Conservation (phyloP, 2,329 filamentous ascomycete genomes). For the Macrophomina tecta region DNA sequence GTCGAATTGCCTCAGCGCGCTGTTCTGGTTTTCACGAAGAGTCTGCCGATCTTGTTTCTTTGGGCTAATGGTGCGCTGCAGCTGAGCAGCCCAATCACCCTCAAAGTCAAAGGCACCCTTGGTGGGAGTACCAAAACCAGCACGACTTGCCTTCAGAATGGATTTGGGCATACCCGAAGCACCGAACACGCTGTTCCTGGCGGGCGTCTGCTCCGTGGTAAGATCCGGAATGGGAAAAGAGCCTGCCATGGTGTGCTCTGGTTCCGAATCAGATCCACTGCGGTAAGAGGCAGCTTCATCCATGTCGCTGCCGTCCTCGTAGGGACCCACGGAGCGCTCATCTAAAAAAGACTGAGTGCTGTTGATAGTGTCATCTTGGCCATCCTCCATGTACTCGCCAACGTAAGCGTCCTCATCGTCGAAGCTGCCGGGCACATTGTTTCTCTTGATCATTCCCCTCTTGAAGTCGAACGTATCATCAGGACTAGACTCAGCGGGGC, state of each 20-base stretch:
- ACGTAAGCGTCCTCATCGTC: slow-evolving; percentile 65
- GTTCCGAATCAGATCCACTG: slow-evolving; percentile 74
- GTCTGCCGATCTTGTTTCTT: slow-evolving; percentile 86
- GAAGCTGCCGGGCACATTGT: slow-evolving; percentile 80
- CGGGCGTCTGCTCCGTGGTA: slow-evolving; percentile 72
- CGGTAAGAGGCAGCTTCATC: slow-evolving; percentile 67
- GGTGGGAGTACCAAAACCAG: slow-evolving; percentile 56
- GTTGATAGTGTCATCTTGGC: slow-evolving; percentile 41
- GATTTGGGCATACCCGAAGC: slow-evolving; percentile 52
- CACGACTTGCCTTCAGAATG: slow-evolving; percentile 53
- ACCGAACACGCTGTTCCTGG: slow-evolving; percentile 38
- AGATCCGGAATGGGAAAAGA: slow-evolving; percentile 75
- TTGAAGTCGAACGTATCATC: slow-evolving; percentile 65
- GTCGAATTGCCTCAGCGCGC: slow-evolving; percentile 59
- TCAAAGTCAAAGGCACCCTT: slow-evolving; percentile 64
- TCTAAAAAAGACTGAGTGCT: slow-evolving; percentile 83
- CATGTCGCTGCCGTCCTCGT: slow-evolving; percentile 62
- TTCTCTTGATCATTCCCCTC: slow-evolving; percentile 50
- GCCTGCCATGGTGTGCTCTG: slow-evolving; percentile 77
- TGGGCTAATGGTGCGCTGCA: slow-evolving; percentile 92
- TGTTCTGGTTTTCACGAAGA: slow-evolving; percentile 68
- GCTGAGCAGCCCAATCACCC: slow-evolving; percentile 91
- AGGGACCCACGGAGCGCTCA: slow-evolving; percentile 82
- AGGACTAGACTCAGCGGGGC: slow-evolving; percentile 50
- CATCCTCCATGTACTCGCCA: slow-evolving; percentile 56